Conservation (phyloP, 192 early-diverging fungal genomes). For the Rhizoclosmatium globosum region DNA sequence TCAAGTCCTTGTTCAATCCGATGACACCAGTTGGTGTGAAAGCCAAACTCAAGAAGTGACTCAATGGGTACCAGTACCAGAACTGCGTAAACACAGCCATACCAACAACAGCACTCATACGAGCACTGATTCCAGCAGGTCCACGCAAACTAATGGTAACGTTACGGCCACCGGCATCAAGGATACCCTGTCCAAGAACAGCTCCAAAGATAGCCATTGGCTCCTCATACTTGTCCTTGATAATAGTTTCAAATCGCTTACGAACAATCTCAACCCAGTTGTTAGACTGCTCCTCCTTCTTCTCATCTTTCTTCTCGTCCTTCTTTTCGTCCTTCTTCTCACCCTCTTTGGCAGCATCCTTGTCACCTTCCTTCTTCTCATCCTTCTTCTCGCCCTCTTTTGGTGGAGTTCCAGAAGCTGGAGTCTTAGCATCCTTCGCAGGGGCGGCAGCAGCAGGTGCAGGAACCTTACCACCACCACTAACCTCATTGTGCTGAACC, state of each 20-base stretch:
- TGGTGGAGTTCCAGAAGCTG: not conserved
- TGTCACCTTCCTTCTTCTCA: not conserved
- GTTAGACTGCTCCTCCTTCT: conserved; percentile 15
- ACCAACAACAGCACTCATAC: conserved; percentile 97
- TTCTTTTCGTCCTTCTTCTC: not conserved
- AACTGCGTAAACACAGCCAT: conserved; percentile 99
- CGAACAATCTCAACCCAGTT: conserved; percentile 76
- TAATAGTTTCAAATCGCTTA: conserved; percentile 87
- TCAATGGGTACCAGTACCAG: conserved; percentile 99
- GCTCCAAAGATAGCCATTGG: conserved; percentile 95
- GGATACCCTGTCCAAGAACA: conserved; percentile 93
- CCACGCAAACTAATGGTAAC: conserved; percentile 93
- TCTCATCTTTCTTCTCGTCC: conserved; percentile 3
- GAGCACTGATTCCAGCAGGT: conserved; percentile 79
- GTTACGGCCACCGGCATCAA: conserved; percentile 98
- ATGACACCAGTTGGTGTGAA: conserved; percentile 97
- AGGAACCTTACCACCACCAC: conserved; percentile 69
- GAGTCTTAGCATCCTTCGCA: not conserved
- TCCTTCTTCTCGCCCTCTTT: conserved; percentile 4
- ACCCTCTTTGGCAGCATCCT: conserved; percentile 19
- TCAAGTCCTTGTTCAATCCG: conserved; percentile 88
- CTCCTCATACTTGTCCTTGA: conserved; percentile 93
- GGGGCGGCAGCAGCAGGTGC: conserved; percentile 3
- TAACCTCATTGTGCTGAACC: conserved; percentile 91
- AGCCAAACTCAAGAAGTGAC: conserved; percentile 93